Evolutionary conservation across 1,284 basidiomycete species (phyloP), one percentile per base, ranked within the genome.

Genomic region (Trichosporon sp.): DNA sequence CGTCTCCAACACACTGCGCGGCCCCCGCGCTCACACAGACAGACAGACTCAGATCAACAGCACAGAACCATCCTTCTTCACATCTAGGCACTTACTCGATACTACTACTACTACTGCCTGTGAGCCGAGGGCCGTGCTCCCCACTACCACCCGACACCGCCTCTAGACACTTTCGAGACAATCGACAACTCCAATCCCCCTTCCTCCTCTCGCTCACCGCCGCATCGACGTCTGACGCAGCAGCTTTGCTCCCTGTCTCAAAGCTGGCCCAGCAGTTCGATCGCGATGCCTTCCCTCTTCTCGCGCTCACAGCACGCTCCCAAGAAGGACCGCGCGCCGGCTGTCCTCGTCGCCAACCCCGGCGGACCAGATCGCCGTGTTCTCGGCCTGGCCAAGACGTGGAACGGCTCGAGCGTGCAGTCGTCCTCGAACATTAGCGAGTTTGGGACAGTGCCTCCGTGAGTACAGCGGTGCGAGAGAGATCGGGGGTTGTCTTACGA

Each of bases 231-330:
- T 44, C 44, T 29, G 46, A n/a, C 46, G 6, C 13, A 29, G 27
- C 49, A 29, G 27, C 49, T 54, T 54, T 27, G 25, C 25, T 16
- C 27, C 29, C 49, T 6, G 25, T n/a, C 16, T 21, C 25, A 27
- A 29, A 16, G 49, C 49, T 16, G 25, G 21, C 11, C n/a, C 27
- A 54, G 49, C 49, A 19, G 27, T n/a, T 19, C 33, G 33, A 32
- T n/a, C 19, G 36, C 49, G 19, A 69, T 69, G 68, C 68, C 68
- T 11, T 65, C 65, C 29, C 68, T 69, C 61, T 69, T 69, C 68
- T 66, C 65, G 16, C 68, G 68, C 52, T 69, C 68, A 2, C 68
- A 65, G 34, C 65, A 61, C 13, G 36, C 63, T 25, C 59, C 65
- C 11, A 69, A 69, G 63, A 66, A 63, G 63, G 68, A 69, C 56